These are phyloP conservation scores for Catharanthus roseus DNA, from an alignment of 257 asterid genomes.

Conservation along the genomic window DNA sequence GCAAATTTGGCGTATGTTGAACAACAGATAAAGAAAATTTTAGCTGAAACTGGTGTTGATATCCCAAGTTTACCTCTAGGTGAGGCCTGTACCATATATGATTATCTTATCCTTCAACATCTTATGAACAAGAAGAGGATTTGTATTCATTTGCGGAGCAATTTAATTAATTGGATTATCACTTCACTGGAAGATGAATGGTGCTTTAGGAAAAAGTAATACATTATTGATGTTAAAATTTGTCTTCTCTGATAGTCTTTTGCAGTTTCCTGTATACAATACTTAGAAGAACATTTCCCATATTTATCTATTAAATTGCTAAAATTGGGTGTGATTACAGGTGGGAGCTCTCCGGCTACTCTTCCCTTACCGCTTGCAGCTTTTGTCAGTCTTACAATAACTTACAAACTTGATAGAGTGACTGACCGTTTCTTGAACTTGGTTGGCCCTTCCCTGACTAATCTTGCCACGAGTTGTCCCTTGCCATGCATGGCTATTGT, in stretches of 20 bases:
- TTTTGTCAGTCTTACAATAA: slow-evolving; percentile 90
- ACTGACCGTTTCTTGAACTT: slow-evolving; percentile 58
- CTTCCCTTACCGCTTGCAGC: slow-evolving; percentile 91
- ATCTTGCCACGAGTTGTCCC: slow-evolving; percentile 81
- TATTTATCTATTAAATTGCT: slow-evolving; percentile 6
- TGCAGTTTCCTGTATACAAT: background rate
- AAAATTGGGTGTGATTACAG: slow-evolving; percentile 35
- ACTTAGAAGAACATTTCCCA: background rate
- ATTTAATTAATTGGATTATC: background rate
- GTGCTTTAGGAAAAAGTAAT: background rate
- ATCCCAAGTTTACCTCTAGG: slow-evolving; percentile 77
- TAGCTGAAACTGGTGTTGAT: slow-evolving; percentile 90
- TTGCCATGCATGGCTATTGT: slow-evolving; percentile 97
- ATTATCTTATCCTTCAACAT: background rate
- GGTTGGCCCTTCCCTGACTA: slow-evolving; percentile 62
- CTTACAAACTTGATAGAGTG: slow-evolving; percentile 67
- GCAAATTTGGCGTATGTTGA: slow-evolving; percentile 74
- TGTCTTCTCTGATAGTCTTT: background rate
- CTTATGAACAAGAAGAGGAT: background rate
- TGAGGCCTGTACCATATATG: slow-evolving; percentile 17
- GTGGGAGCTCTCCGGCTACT: slow-evolving; percentile 61
- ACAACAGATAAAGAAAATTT: slow-evolving; percentile 74
- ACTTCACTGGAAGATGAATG: background rate
- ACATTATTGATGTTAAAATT: background rate
- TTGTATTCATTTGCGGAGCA: background rate